Conservation (phyloP, 768 basidiomycete species). For the Lactarius pseudohatsudake region DNA sequence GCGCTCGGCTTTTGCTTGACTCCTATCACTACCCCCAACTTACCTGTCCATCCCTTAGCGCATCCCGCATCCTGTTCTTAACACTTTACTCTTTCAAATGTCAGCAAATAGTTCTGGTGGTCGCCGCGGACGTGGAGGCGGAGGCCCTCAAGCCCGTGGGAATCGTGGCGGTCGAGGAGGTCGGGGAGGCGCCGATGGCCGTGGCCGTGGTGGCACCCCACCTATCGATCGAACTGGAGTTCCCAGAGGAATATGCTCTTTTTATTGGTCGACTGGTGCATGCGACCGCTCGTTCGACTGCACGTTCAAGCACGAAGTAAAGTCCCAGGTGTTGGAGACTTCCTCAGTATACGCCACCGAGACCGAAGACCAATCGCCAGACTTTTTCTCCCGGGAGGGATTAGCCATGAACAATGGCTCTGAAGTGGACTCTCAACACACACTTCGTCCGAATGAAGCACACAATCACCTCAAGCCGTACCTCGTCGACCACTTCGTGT, state of each 20-base stretch:
- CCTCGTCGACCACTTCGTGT: conserved; percentile 31
- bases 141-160: conserved; percentile 1
- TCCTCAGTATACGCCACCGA: not conserved
- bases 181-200: conserved; percentile 26
- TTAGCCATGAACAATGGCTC: conserved; percentile 29
- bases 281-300: conserved; percentile 35
- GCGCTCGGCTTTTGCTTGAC: too few relatives aligned
- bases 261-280: conserved; percentile 35
- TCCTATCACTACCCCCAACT: too few relatives aligned
- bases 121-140: conserved; percentile 9
- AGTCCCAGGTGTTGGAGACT: conserved; percentile 7
- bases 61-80: not conserved
- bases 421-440: conserved; percentile 15
- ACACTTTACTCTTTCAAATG: not conserved
- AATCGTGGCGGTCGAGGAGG: conserved; percentile 26
- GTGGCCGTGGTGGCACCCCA: conserved; percentile 17
- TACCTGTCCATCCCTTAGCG: too few relatives aligned
- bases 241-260: conserved; percentile 33
- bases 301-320: conserved; percentile 32
- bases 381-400: conserved; percentile 31
- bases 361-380: conserved; percentile 20
- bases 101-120: conserved; percentile 9
- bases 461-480: conserved; percentile 35
- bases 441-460: conserved; percentile 30
- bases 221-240: conserved; percentile 13